Base-by-base conservation (phyloP, 805 yeast species). In the Ogataea zsoltii region DNA sequence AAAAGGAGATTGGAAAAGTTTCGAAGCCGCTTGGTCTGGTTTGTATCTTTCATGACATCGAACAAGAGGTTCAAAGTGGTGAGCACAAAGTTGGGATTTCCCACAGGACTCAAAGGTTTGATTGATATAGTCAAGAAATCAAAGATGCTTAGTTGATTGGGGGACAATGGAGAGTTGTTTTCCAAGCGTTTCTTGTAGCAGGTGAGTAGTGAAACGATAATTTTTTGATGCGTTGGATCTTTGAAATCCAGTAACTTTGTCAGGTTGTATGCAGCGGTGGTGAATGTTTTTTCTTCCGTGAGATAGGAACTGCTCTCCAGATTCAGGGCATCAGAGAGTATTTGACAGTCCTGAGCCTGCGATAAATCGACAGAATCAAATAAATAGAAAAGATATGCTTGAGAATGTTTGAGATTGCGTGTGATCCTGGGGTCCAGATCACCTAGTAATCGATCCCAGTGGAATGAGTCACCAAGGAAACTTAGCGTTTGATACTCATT, bases 1-100 rank as follows among this genome's bases (percentile, higher is more conserved):
- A 67, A 77, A 6, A 70, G 58, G 11, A 79, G 39, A 49, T 74
- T 76, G 3, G 81, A 71, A 3, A 79, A 49, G 53, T 77, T 77
- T 39, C 70, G 63, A 6, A 75, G 56, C 45, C 83, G 57, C 49
- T 72, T 76, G 2, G 44, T 45, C 15, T 61, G 59, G 5, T 30
- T 16, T 6, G 45, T 41, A 36, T 42, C 30, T 67, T 72, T 37
- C 45, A 58, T 26, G 31, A 43, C 15, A 10, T 52, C 16, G 38
- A 36, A 26, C 60, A 67, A 38, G 59, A 33, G 7, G 5, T 25
- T 15, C 19, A 58, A 25, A 9, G 45, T 31, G 7, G 46, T 34
- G 31, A 43, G 33, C 28, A 16, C 36, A 48, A 52, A 44, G 3
- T 16, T 10, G n/a, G 29, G 33, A 23, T 46, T 15, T 16, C 25